Conservation (phyloP, 2,329 filamentous ascomycete genomes). For the Rhinocladiella mackenziei region DNA sequence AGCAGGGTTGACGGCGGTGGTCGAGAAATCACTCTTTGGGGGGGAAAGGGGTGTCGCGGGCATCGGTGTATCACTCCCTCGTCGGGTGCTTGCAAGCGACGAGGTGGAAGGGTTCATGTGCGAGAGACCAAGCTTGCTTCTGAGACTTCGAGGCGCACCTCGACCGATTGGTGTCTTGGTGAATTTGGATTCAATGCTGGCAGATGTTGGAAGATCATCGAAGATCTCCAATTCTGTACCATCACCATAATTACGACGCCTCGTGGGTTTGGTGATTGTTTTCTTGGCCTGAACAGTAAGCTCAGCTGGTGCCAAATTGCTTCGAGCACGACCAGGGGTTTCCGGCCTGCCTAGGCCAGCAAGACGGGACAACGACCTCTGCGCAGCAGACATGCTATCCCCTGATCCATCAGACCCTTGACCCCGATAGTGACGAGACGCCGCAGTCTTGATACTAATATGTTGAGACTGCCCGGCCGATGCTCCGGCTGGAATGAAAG, state of each 20-base stretch:
- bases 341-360: slow-evolving; percentile 44
- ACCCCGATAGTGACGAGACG: slow-evolving; percentile 66
- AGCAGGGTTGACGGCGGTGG: slow-evolving; percentile 21
- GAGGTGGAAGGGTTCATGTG: slow-evolving; percentile 32
- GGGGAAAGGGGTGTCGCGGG: slow-evolving; percentile 58
- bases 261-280: slow-evolving; percentile 68
- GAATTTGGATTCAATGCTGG: slow-evolving; percentile 73
- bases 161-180: slow-evolving; percentile 71
- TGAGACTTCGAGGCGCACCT: slow-evolving; percentile 61
- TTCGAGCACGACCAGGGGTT: slow-evolving; percentile 45
- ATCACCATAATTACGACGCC: slow-evolving; percentile 75
- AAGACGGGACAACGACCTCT: slow-evolving; percentile 42
- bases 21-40: slow-evolving; percentile 48
- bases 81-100: slow-evolving; percentile 29
- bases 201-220: slow-evolving; percentile 89
- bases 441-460: slow-evolving; percentile 63
- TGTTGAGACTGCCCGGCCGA: slow-evolving; percentile 75
- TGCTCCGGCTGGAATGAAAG: slow-evolving; percentile 75
- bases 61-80: slow-evolving; percentile 40
- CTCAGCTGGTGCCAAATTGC: slow-evolving; percentile 48
- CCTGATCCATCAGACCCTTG: slow-evolving; percentile 71
- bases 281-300: slow-evolving; percentile 58
- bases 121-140: slow-evolving; percentile 48
- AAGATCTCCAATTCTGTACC: slow-evolving; percentile 89
- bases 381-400: slow-evolving; percentile 44